Base-by-base conservation (phyloP, 129 eudicot species). In the Kitagawia praeruptora region DNA sequence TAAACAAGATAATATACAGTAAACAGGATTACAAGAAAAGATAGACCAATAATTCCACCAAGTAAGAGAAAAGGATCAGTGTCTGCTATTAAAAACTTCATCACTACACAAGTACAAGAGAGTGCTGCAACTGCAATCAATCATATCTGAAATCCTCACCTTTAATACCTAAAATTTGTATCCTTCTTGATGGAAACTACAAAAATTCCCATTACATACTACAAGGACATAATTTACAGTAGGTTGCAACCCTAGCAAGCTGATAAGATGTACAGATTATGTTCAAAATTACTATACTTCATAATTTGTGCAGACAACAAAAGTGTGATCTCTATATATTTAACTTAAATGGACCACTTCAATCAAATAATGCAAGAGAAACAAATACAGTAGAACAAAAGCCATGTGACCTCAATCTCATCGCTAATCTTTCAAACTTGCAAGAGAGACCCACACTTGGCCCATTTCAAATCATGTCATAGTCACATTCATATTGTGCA, bases 391-490 rank as follows among this genome's bases (percentile, higher is more conserved):
- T 34, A 11, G 28, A 44, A 73, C 28, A 73, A 44, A 73, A 41
- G 38, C 51, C 47, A 42, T 12, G 77, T 44, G 76, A 41, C 38
- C 53, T 40, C 76, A 21, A 42, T 73, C n/a, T 7, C 76, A 71
- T 38, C 75, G 40, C 47, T 8, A 37, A 39, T 71, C 27, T 71
- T 16, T 40, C 49, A 39, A 38, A 40, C 34, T 40, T 40, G 48
- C 69, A 61, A n/a, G 47, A 40, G 49, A 40, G 28, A 40, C 47
- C 75, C 75, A 71, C 71, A 54, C 73, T 78, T 78, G 80, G 46
- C 23, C 80, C 41, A 42, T 78, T 78, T 7, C 12, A 75, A 46
- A 11, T 75, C 31, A 45, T 48, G 34, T 75, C 18, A 46, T 27
- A n/a, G 41, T 15, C 40, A 75, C 2, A 45, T 51, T 31, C 58